These are phyloP conservation scores for Lachancea fermentati DNA, from an alignment of 805 yeast genomes.

Conservation along the genomic window DNA sequence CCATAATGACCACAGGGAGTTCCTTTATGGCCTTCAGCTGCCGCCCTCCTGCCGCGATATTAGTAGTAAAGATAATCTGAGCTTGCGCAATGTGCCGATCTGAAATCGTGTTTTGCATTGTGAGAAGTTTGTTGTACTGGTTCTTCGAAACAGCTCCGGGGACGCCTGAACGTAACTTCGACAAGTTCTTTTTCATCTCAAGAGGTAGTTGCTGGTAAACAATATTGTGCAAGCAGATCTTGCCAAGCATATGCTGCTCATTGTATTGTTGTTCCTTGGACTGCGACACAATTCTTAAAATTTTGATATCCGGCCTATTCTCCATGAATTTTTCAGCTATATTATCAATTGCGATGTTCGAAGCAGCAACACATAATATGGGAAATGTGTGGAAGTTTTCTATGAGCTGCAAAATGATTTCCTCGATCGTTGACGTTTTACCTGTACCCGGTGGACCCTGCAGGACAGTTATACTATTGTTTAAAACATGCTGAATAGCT, in stretches of 20 bases:
- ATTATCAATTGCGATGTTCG: slow-evolving; percentile 70
- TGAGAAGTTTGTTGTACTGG: slow-evolving; percentile 46
- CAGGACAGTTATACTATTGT: slow-evolving; percentile 47
- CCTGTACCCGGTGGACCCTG: slow-evolving; percentile 88
- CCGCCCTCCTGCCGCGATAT: slow-evolving; percentile 66
- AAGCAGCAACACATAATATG: slow-evolving; percentile 67
- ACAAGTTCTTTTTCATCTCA: slow-evolving; percentile 38
- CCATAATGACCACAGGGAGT: slow-evolving; percentile 68
- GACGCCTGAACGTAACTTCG: slow-evolving; percentile 41
- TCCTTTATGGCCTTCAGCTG: slow-evolving; percentile 50
- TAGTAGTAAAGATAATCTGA: slow-evolving; percentile 65
- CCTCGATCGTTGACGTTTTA: slow-evolving; percentile 67
- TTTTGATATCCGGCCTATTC: slow-evolving; percentile 42
- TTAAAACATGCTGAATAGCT: slow-evolving; percentile 48
- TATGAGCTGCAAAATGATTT: slow-evolving; percentile 51
- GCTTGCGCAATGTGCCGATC: slow-evolving; percentile 55
- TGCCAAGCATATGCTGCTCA: slow-evolving; percentile 48
- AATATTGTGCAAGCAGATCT: slow-evolving; percentile 60
- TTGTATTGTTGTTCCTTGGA: slow-evolving; percentile 60
- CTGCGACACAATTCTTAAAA: slow-evolving; percentile 52
- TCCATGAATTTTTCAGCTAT: slow-evolving; percentile 62
- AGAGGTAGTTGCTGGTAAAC: slow-evolving; percentile 46
- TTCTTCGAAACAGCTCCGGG: slow-evolving; percentile 38
- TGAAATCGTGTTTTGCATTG: slow-evolving; percentile 40
- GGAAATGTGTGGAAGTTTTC: slow-evolving; percentile 53